Conservation (phyloP, 176 grass and related monocot species). For the Oryza glaberrima region DNA sequence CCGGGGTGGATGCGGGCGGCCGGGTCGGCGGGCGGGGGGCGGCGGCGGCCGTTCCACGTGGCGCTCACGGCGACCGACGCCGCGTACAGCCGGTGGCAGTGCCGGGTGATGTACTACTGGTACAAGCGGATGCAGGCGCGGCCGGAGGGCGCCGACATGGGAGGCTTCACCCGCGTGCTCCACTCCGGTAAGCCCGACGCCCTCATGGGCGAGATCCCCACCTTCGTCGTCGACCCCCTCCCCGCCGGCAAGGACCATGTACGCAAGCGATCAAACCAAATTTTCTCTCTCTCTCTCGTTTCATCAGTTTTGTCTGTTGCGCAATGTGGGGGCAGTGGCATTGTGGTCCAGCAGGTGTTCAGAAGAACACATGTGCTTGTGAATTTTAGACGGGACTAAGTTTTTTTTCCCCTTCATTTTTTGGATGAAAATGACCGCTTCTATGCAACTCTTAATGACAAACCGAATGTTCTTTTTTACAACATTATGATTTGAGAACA, state of each 20-base stretch:
- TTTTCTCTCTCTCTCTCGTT: conserved; percentile 3
- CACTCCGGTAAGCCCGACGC: conserved; percentile 76
- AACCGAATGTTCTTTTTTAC: not conserved
- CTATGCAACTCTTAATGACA: not conserved
- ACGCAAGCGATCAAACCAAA: conserved; percentile 2
- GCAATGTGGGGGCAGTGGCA: conserved; percentile 8
- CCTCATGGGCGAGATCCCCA: conserved; percentile 88
- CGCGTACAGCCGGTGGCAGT: conserved; percentile 84
- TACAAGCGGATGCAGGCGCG: conserved; percentile 69
- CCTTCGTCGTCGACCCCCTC: conserved; percentile 85
- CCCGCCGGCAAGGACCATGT: conserved; percentile 72
- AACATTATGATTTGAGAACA: not conserved
- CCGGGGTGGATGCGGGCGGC: conserved; percentile 41
- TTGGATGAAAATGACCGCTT: conserved; percentile 9
- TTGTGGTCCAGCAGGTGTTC: conserved; percentile 5
- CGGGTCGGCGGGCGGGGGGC: not conserved
- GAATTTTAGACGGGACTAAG: not conserved
- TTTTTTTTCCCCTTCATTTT: not conserved
- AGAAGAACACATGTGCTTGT: not conserved
- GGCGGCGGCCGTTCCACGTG: conserved; percentile 71
- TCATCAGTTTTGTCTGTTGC: conserved; percentile 6
- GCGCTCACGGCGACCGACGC: conserved; percentile 68
- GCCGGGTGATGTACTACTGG: conserved; percentile 93
- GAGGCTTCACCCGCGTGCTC: conserved; percentile 85
- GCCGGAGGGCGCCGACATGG: conserved; percentile 65